A percentile compares a stretch with the other conserved stretches of the same genome.
Evolutionary conservation across 2,329 filamentous ascomycete genomes (phyloP).

Genomic region (Penicillium vulpinum): DNA sequence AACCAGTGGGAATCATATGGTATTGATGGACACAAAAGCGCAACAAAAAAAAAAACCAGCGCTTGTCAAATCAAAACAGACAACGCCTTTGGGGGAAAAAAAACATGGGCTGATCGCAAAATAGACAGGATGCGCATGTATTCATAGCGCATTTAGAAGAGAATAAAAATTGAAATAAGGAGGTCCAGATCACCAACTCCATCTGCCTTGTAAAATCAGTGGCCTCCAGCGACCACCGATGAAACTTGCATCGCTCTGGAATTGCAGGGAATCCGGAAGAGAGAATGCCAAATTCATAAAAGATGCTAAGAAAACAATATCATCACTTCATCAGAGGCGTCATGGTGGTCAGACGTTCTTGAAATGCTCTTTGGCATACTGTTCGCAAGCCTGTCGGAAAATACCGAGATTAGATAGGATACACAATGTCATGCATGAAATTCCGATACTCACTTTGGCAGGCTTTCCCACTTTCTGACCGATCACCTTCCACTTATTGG

Average conservation of each 20-base stretch:
- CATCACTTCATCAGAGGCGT: slow-evolving; percentile 38
- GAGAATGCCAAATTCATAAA: slow-evolving; percentile 27
- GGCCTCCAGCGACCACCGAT: slow-evolving; percentile 16
- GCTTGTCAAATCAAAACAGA: slow-evolving; percentile 14
- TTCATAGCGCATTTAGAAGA: slow-evolving; percentile 6
- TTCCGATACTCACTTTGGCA: slow-evolving; percentile 67
- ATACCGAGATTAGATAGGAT: slow-evolving; percentile 20
- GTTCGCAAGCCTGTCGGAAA: slow-evolving; percentile 68
- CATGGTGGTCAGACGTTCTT: slow-evolving; percentile 41
- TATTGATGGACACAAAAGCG: slow-evolving; percentile 16
- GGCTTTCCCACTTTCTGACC: slow-evolving; percentile 97
- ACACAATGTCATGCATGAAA: slow-evolving; percentile 17
- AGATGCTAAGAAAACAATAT: slow-evolving; percentile 27
- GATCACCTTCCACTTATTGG: slow-evolving; percentile 98
- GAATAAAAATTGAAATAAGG: slow-evolving; percentile 10
- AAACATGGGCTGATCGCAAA: slow-evolving; percentile 4
- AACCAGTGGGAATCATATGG: slow-evolving; percentile 20
- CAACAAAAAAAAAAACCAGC: slow-evolving; percentile 12
- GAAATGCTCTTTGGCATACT: slow-evolving; percentile 96
- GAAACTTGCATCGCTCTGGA: slow-evolving; percentile 28
- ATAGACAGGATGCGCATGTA: slow-evolving; percentile 7
- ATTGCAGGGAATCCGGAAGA: slow-evolving; percentile 22
- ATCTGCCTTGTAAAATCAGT: slow-evolving; percentile 25
- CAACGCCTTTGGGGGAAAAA: slow-evolving; percentile 17
- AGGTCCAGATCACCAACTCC: slow-evolving; percentile 27